Percentiles rank a stretch among this genome's conserved stretches.
Conservation (phyloP, 208 protist genomes). For the Naegleria fowleri region DNA sequence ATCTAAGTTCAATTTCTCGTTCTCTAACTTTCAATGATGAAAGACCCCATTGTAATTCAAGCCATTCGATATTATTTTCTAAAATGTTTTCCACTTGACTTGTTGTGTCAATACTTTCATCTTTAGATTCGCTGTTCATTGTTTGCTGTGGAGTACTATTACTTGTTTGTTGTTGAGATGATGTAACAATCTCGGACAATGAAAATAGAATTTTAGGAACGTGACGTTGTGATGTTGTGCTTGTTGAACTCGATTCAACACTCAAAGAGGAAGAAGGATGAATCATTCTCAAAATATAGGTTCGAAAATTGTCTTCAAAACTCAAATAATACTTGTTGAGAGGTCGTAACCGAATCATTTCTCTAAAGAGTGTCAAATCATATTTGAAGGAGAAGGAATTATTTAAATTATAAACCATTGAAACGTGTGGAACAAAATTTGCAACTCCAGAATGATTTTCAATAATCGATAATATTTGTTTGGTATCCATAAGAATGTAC, state of each 20-base stretch:
- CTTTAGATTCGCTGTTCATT: too few relatives aligned
- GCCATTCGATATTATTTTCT: not conserved
- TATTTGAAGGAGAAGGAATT: not conserved
- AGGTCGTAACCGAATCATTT: not conserved
- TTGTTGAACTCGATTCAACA: too few relatives aligned
- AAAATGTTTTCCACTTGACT: not conserved
- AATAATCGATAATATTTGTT: too few relatives aligned
- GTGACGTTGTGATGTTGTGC: too few relatives aligned
- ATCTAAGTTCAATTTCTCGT: not conserved
- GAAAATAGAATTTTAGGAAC: too few relatives aligned
- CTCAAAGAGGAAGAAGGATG: too few relatives aligned
- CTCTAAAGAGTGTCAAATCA: not conserved
- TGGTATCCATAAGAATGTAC: too few relatives aligned
- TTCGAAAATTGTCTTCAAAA: not conserved
- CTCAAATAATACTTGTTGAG: not conserved
- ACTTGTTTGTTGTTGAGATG: too few relatives aligned
- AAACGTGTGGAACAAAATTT: not conserved
- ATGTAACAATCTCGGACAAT: too few relatives aligned
- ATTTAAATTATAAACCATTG: not conserved
- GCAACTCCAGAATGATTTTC: not conserved
- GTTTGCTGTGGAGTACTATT: too few relatives aligned
- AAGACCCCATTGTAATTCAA: not conserved
- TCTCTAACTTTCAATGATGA: not conserved
- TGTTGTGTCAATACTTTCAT: too few relatives aligned
- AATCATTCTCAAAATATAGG: not conserved